Base-by-base conservation (phyloP, 495 filamentous ascomycete genomes). In the Penicillium arizonense region DNA sequence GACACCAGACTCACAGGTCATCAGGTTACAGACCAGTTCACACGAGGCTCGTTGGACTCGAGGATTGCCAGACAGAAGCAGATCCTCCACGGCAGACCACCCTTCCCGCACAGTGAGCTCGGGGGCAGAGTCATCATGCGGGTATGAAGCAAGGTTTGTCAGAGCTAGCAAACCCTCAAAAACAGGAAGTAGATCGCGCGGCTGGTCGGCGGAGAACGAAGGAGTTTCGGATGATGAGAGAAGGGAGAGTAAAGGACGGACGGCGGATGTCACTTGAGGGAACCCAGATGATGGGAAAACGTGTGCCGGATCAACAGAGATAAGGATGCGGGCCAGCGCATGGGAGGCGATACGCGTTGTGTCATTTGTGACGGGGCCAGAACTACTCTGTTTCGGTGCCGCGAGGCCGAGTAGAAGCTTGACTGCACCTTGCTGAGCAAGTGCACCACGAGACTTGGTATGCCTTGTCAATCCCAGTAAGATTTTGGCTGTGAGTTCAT, bases 141-240 rank as follows among this genome's bases (percentile, higher is more conserved):
- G 81, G 13, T 84, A 83, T 0, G 90, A 92, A 1, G 93, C 94
- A 7, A 97, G 80, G 59, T 98, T 98, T 1, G 94, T 96, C 26
- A 98, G 81, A 2, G 94, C 95, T 50, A 97, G 83, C 12, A 97
- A 78, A 2, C 87, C 80, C 64, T 98, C 94, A 62, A 97, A 98
- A 3, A 87, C 82, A 0, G 92, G 90, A 6, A 97, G 79, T n/a
- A 97, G 84, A 64, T 93, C 85, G 39, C 87, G 82, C 1, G 83
- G 80, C 12, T 88, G 87, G 20, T 85, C 81, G 18, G 70, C 65
- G 1, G 77, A 71, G 34, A 74, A 44, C 16, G 57, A 62, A 1
- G 64, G 53, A 9, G 64, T 57, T 32, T 73, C 70, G 33, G 84
- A 77, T 6, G 78, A 71, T 1, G 73, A 64, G 13, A 97, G 77